These are phyloP conservation scores for Hymenoscyphus fraxineus DNA, from an alignment of 2,329 filamentous ascomycete species.

Conservation along the genomic window DNA sequence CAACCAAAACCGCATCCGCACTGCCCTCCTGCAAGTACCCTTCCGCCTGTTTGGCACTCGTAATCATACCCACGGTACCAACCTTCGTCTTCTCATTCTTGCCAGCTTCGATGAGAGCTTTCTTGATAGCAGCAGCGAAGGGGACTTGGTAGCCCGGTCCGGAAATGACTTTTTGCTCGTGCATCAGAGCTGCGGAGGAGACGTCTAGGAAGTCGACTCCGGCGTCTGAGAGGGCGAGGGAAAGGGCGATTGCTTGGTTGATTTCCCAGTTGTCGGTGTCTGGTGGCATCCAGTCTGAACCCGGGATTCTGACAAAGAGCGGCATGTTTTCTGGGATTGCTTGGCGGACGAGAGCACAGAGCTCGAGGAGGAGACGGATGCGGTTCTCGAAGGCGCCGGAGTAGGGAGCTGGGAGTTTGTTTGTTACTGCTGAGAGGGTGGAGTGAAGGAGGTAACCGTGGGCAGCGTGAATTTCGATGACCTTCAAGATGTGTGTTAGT, in stretches of 20 bases:
- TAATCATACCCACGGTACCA: constrained; percentile 46
- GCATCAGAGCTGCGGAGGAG: constrained; percentile 62
- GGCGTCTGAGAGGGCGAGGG: constrained; percentile 56
- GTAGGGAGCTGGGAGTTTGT: constrained; percentile 64
- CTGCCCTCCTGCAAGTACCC: constrained; percentile 42
- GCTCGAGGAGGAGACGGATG: constrained; percentile 61
- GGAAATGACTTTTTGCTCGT: constrained; percentile 50
- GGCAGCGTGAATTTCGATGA: constrained; percentile 71
- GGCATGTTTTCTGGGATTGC: constrained; percentile 64
- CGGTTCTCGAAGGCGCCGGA: constrained; percentile 68
- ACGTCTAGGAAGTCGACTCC: constrained; percentile 74
- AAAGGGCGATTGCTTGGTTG: constrained; percentile 60
- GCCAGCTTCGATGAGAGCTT: constrained; percentile 58
- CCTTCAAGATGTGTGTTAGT: constrained; percentile 17
- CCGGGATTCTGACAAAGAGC: constrained; percentile 68
- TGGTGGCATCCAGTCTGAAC: constrained; percentile 68
- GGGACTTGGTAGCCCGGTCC: constrained; percentile 66
- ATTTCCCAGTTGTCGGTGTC: constrained; percentile 59
- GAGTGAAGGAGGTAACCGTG: constrained; percentile 71
- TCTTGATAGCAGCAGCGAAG: constrained; percentile 66
- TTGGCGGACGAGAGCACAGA: constrained; percentile 58
- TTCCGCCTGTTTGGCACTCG: constrained; percentile 41
- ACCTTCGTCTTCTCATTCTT: constrained; percentile 43
- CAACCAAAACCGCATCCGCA: constrained; percentile 47
- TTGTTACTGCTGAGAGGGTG: constrained; percentile 65